These are phyloP conservation scores for Mycosphaerella sp. DNA, from an alignment of 2,329 filamentous ascomycete species.

Conservation along the genomic window DNA sequence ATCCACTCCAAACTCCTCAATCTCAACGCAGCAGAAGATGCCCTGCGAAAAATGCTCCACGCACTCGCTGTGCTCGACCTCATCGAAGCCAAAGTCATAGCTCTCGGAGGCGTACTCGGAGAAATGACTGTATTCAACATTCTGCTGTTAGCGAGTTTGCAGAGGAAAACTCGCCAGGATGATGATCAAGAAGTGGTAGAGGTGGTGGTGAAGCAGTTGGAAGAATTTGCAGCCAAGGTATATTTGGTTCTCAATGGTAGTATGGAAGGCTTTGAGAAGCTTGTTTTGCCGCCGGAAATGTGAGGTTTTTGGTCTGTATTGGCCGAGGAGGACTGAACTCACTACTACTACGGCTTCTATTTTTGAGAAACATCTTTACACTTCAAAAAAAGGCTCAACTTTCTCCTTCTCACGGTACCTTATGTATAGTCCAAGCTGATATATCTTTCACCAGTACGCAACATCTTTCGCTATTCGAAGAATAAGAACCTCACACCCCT, in stretches of 20 bases:
- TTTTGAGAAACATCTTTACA: too few species aligned
- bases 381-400: too few species aligned
- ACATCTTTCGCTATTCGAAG: too few species aligned
- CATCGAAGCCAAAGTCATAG: background rate
- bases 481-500: too few species aligned
- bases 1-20: constrained; percentile 5
- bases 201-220: background rate
- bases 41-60: constrained; percentile 2
- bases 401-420: too few species aligned
- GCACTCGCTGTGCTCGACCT: background rate
- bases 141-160: constrained; percentile 4
- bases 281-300: background rate
- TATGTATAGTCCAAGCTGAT: too few species aligned
- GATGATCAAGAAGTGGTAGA: background rate
- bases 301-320: background rate
- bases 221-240: constrained; percentile 3
- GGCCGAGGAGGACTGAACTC: too few species aligned
- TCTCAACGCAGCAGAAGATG: constrained; percentile 3
- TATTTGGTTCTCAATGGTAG: constrained; percentile 10
- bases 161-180: background rate
- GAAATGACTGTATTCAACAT: constrained; percentile 6
- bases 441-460: too few species aligned
- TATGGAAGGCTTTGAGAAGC: constrained; percentile 9
- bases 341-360: too few species aligned
- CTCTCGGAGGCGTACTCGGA: background rate